Conservation (phyloP, 2,329 filamentous ascomycete species). For the Ascochyta rabiei region DNA sequence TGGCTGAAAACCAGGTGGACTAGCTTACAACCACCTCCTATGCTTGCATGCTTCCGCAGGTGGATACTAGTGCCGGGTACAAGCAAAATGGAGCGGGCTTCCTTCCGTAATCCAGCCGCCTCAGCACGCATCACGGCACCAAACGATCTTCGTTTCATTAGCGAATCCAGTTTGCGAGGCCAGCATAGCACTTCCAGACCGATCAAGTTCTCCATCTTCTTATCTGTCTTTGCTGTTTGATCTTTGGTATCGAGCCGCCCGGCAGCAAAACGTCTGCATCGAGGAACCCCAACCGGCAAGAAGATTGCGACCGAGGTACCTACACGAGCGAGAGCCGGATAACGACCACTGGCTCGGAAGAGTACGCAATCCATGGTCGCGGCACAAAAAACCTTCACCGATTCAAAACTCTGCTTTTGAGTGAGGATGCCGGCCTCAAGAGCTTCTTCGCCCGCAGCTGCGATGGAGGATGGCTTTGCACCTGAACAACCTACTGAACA, state of each 20-base stretch:
- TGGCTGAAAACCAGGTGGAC: too few relatives aligned
- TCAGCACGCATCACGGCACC: slow-evolving; percentile 4
- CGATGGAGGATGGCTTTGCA: slow-evolving; percentile 8
- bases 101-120: slow-evolving; percentile 1
- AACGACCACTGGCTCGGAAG: slow-evolving; percentile 11
- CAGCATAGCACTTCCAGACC: slow-evolving; percentile 1
- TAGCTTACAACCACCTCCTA: background rate
- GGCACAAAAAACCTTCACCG: background rate
- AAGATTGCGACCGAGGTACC: slow-evolving; percentile 2
- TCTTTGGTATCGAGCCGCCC: background rate
- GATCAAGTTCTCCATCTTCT: background rate
- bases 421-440: slow-evolving; percentile 12
- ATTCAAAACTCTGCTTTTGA: background rate
- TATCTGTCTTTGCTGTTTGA: background rate
- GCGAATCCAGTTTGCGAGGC: background rate
- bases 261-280: background rate
- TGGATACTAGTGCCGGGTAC: slow-evolving; percentile 6
- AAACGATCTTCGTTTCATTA: slow-evolving; percentile 8
- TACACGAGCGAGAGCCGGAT: slow-evolving; percentile 9
- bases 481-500: slow-evolving; percentile 4
- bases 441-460: slow-evolving; percentile 1
- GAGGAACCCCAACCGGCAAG: background rate
- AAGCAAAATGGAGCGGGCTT: background rate
- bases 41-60: slow-evolving; percentile 13
- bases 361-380: background rate